Percentiles rank a stretch among this genome's conserved stretches.
phyloP scores from a whole-genome alignment of 2,329 filamentous ascomycete species.

The Sphaerulina vaccinii region DNA sequence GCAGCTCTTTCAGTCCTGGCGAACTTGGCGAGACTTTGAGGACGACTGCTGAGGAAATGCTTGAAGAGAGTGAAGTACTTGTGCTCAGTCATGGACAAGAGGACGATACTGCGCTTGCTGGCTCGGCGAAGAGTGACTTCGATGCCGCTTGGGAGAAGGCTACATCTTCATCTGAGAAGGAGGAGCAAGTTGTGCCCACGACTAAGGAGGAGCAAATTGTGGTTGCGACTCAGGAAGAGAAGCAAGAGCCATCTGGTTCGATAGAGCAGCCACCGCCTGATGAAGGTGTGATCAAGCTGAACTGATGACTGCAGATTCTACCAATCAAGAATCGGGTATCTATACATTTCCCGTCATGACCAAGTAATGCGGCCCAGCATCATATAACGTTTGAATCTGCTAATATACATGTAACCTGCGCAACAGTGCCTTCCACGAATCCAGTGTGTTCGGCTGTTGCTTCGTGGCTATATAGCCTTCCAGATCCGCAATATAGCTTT shows the following conservation, averaged over 20 bases:
- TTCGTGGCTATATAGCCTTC: no score
- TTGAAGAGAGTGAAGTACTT: conserved; percentile 24
- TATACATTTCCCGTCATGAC: background rate
- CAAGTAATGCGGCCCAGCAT: no score
- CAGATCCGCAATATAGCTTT: no score
- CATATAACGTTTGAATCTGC: no score
- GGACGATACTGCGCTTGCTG: conserved; percentile 12
- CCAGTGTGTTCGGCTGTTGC: no score
- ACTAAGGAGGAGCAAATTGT: background rate
- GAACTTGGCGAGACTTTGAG: conserved; percentile 18
- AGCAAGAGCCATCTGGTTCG: background rate
- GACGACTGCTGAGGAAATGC: conserved; percentile 17
- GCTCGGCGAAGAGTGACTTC: conserved; percentile 18
- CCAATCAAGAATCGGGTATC: background rate
- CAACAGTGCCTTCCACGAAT: no score
- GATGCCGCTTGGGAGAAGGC: conserved; percentile 27
- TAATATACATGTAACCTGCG: no score
- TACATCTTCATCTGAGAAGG: background rate
- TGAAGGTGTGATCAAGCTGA: background rate
- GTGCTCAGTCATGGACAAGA: conserved; percentile 20
- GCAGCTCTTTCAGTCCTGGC: conserved; percentile 16
- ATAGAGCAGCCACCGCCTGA: background rate
- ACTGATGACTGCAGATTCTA: background rate
- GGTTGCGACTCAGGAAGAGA: background rate
- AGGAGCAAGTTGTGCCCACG: background rate